These are phyloP conservation scores for Spinacia oleracea DNA, from an alignment of 179 eudicot species.

Conservation along the genomic window DNA sequence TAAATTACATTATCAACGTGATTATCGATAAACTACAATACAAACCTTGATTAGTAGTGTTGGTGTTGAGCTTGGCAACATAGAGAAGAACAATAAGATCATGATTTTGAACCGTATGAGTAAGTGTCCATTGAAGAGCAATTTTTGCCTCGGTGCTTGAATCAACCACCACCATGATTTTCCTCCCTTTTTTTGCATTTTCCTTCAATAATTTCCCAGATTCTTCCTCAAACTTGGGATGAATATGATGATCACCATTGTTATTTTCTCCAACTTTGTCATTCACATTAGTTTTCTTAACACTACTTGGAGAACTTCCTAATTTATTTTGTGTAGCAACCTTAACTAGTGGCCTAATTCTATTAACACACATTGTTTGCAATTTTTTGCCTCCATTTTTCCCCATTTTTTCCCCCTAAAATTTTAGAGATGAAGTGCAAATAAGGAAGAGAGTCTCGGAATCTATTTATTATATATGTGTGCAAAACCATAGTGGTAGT, in stretches of 20 bases:
- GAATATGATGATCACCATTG: not conserved
- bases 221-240: slow-evolving; percentile 23
- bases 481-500: slow-evolving; percentile 16
- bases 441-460: slow-evolving; percentile 7
- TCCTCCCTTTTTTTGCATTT: slow-evolving; percentile 44
- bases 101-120: slow-evolving; percentile 66
- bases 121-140: slow-evolving; percentile 80
- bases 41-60: slow-evolving; percentile 50
- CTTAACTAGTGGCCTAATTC: slow-evolving; percentile 60
- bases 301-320: slow-evolving; percentile 16
- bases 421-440: slow-evolving; percentile 6
- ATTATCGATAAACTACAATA: not conserved
- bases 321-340: slow-evolving; percentile 40
- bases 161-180: slow-evolving; percentile 75
- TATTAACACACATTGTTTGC: slow-evolving; percentile 63
- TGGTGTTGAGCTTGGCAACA: slow-evolving; percentile 46
- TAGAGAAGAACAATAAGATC: slow-evolving; percentile 63
- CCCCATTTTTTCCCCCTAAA: slow-evolving; percentile 37
- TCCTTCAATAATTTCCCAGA: slow-evolving; percentile 19
- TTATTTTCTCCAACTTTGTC: slow-evolving; percentile 15
- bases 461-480: slow-evolving; percentile 22
- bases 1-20: too few relatives aligned
- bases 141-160: slow-evolving; percentile 61
- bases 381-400: slow-evolving; percentile 38
- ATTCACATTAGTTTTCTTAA: slow-evolving; percentile 22